phyloP scores from a whole-genome alignment of 2,329 filamentous ascomycete genomes.

The Lecanicillium sp. region DNA sequence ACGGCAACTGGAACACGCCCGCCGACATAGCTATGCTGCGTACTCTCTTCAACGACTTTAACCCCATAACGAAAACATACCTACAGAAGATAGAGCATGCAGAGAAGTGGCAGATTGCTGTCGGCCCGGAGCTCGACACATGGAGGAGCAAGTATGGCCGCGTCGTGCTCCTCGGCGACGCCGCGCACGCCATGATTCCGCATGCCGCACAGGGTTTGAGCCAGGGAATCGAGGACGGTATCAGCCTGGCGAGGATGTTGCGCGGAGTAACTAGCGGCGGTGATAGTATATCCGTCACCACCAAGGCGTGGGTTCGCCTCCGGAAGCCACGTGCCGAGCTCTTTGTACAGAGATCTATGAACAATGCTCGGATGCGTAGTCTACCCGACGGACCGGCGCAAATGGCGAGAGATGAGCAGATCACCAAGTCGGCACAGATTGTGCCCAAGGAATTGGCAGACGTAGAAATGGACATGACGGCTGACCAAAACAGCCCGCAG shows the following conservation, averaged over 20 bases:
- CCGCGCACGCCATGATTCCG: conserved; percentile 8
- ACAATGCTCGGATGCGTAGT: conserved; percentile 6
- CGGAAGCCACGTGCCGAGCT: conserved; percentile 6
- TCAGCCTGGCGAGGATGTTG: conserved; percentile 4
- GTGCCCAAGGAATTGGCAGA: background rate
- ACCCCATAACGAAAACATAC: conserved; percentile 2
- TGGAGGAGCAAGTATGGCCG: conserved; percentile 5
- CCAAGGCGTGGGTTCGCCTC: conserved; percentile 2
- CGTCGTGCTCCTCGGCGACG: conserved; percentile 6
- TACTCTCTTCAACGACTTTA: conserved; percentile 4
- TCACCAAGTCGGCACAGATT: background rate
- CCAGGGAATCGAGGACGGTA: conserved; percentile 7
- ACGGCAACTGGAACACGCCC: conserved; percentile 6
- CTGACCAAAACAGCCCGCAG: conserved; percentile 3
- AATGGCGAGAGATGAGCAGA: background rate
- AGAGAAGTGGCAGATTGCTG: conserved; percentile 7
- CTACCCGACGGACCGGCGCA: conserved; percentile 5
- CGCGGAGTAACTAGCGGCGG: background rate
- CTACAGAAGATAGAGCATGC: background rate
- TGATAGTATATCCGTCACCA: background rate
- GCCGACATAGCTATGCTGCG: conserved; percentile 2
- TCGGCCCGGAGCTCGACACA: background rate
- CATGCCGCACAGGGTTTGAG: conserved; percentile 8
- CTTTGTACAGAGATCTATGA: conserved; percentile 4
- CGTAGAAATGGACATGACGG: conserved; percentile 5